These are phyloP conservation scores for Cercospora beticola DNA, from an alignment of 2,329 filamentous ascomycete species.

Conservation along the genomic window DNA sequence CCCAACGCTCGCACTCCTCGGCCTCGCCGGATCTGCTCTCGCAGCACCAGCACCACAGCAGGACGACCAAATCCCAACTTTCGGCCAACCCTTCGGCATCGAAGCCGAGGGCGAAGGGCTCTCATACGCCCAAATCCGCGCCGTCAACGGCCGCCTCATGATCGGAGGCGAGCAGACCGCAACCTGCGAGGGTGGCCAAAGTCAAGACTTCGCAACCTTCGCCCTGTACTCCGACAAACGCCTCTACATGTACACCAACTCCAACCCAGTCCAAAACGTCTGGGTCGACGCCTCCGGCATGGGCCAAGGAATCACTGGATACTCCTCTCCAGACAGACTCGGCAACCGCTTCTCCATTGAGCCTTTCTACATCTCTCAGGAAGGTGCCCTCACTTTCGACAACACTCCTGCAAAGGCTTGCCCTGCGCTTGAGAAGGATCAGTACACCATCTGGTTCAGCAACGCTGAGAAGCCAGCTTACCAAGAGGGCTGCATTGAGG, in stretches of 20 bases:
- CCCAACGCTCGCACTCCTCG: conserved; percentile 9
- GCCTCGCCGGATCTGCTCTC: conserved; percentile 4
- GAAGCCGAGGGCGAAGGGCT: background rate
- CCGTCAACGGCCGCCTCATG: conserved; percentile 18
- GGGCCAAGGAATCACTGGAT: conserved; percentile 15
- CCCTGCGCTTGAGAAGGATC: background rate
- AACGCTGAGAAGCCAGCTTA: conserved; percentile 11
- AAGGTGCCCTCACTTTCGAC: conserved; percentile 19
- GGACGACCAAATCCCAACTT: background rate
- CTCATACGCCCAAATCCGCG: conserved; percentile 20
- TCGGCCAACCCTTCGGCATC: background rate
- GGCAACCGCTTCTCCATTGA: conserved; percentile 8
- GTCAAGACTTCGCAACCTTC: conserved; percentile 14
- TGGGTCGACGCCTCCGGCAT: conserved; percentile 21
- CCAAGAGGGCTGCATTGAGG: conserved; percentile 12
- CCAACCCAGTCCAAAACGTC: conserved; percentile 16
- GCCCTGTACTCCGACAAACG: conserved; percentile 3
- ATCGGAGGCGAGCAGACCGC: conserved; percentile 21
- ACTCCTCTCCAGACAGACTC: conserved; percentile 14
- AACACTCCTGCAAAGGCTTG: conserved; percentile 16
- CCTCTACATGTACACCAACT: conserved; percentile 11
- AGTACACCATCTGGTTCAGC: conserved; percentile 18
- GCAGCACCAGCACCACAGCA: background rate
- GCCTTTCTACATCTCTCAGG: conserved; percentile 8
- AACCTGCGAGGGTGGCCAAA: conserved; percentile 10